Conservation (phyloP, 1,284 basidiomycete genomes). For the Tylopilus microsporus region DNA sequence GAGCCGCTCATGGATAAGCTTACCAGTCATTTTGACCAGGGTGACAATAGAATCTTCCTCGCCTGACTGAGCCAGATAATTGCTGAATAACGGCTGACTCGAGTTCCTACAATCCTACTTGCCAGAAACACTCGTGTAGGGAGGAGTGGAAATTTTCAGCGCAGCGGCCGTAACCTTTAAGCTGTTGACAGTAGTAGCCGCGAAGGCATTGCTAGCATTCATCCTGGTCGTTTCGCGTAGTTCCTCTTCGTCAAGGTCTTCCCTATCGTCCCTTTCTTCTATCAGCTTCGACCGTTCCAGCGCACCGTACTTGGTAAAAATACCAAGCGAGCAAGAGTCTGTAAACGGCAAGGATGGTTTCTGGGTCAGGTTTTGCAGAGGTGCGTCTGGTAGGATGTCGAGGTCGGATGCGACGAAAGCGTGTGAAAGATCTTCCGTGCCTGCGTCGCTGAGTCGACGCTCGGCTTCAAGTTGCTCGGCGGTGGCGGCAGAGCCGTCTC, state of each 20-base stretch:
- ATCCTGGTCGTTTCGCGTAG: neutral
- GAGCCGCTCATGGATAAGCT: conserved; percentile 4
- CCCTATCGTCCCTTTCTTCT: neutral
- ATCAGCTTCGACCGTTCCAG: neutral
- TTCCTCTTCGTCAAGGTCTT: neutral
- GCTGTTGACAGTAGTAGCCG: neutral
- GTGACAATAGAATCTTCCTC: neutral
- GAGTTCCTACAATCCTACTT: neutral
- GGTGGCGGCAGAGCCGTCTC: too few relatives aligned
- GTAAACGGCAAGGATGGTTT: too few relatives aligned
- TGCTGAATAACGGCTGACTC: too few relatives aligned
- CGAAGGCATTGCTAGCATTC: neutral
- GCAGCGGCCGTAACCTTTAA: too few relatives aligned
- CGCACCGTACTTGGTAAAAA: conserved; percentile 1
- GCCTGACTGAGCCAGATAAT: neutral
- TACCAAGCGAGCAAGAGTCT: too few relatives aligned
- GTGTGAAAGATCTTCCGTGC: too few relatives aligned
- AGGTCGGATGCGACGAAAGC: too few relatives aligned
- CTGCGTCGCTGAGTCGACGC: too few relatives aligned
- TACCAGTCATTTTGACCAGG: conserved; percentile 2
- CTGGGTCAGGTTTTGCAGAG: too few relatives aligned
- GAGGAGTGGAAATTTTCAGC: neutral
- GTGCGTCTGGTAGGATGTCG: too few relatives aligned
- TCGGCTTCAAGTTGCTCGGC: too few relatives aligned
- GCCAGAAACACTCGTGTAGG: conserved; percentile 2